These are phyloP conservation scores for Plenodomus biglobosus DNA, from an alignment of 2,329 filamentous ascomycete species.

Conservation along the genomic window DNA sequence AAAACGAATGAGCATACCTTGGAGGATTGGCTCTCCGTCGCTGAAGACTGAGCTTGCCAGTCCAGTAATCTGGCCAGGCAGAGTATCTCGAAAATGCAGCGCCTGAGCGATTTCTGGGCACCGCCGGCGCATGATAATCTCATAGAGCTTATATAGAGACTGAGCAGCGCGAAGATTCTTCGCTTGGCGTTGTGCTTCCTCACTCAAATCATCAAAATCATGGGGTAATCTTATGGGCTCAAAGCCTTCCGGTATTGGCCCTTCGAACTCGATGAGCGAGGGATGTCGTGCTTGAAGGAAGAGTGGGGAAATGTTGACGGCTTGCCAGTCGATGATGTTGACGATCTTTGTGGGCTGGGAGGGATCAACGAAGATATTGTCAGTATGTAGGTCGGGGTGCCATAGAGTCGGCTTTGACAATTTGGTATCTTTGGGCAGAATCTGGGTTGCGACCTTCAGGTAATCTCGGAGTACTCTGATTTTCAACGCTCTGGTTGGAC, in stretches of 20 bases:
- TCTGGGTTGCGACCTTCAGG: conserved; percentile 25
- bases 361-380: conserved; percentile 40
- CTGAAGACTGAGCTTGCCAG: conserved; percentile 19
- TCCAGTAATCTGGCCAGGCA: conserved; percentile 16
- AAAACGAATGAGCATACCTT: conserved; percentile 21
- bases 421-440: conserved; percentile 22
- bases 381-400: conserved; percentile 36
- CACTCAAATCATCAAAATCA: conserved; percentile 15
- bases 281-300: conserved; percentile 30
- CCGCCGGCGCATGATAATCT: conserved; percentile 15
- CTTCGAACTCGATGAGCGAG: conserved; percentile 27
- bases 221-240: conserved; percentile 14
- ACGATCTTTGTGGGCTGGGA: conserved; percentile 31
- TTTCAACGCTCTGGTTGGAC: conserved; percentile 27
- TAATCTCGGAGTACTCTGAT: conserved; percentile 27
- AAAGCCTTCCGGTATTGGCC: conserved; percentile 21
- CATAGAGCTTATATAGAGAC: conserved; percentile 23
- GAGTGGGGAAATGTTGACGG: conserved; percentile 27
- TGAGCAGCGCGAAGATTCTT: conserved; percentile 21
- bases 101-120: conserved; percentile 18
- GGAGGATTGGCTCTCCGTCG: conserved; percentile 18
- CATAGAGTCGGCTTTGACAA: conserved; percentile 29
- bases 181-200: conserved; percentile 16
- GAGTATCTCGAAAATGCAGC: conserved; percentile 16
- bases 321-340: conserved; percentile 43